These are phyloP conservation scores for Suillus lakei DNA, from an alignment of 768 basidiomycete species.

Conservation along the genomic window DNA sequence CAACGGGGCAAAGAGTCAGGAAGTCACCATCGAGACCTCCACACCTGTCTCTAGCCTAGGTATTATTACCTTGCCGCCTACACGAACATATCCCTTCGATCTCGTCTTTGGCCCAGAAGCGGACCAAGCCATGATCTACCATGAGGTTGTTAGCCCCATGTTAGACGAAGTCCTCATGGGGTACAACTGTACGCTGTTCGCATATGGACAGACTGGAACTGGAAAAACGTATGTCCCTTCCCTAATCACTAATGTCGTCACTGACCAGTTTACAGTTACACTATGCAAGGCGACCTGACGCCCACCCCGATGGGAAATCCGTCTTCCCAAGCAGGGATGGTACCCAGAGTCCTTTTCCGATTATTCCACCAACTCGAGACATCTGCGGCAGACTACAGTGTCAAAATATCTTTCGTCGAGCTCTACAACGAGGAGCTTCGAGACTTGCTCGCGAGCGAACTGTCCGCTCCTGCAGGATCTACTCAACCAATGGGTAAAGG, in stretches of 20 bases:
- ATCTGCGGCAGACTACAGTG: conserved; percentile 80
- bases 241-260: conserved; percentile 3
- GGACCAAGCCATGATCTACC: conserved; percentile 92
- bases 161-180: conserved; percentile 92
- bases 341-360: conserved; percentile 90
- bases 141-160: conserved; percentile 92
- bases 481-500: conserved; percentile 80
- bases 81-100: conserved; percentile 92
- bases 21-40: conserved; percentile 82
- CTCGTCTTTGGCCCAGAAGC: conserved; percentile 96
- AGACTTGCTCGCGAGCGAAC: conserved; percentile 85
- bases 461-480: conserved; percentile 66
- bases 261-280: conserved; percentile 61
- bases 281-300: conserved; percentile 95
- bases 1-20: conserved; percentile 72
- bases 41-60: conserved; percentile 71
- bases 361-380: conserved; percentile 89
- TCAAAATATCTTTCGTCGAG: conserved; percentile 93
- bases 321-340: conserved; percentile 90
- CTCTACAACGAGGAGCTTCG: conserved; percentile 98
- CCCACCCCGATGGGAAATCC: conserved; percentile 88
- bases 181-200: conserved; percentile 97
- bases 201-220: conserved; percentile 98
- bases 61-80: conserved; percentile 73
- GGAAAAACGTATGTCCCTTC: conserved; percentile 86